Conservation (phyloP, 2,329 filamentous ascomycete species). For the Thelonectria olida region DNA sequence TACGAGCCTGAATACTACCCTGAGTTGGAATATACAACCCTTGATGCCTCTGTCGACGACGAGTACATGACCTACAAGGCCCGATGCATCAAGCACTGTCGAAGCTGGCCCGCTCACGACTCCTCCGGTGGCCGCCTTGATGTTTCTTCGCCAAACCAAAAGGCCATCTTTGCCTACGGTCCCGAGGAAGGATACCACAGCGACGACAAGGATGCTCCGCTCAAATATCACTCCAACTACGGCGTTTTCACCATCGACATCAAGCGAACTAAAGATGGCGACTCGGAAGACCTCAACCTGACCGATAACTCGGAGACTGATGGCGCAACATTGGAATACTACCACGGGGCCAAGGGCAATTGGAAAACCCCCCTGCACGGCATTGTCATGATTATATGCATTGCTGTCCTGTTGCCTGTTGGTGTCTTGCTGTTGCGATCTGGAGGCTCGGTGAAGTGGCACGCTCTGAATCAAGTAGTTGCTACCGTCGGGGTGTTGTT, state of each 20-base stretch:
- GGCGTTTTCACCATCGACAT: slow-evolving; percentile 67
- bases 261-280: slow-evolving; percentile 56
- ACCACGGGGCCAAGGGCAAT: slow-evolving; percentile 46
- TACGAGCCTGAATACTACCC: slow-evolving; percentile 61
- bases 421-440: slow-evolving; percentile 64
- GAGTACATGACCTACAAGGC: slow-evolving; percentile 60
- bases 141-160: slow-evolving; percentile 55
- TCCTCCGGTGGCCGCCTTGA: slow-evolving; percentile 56
- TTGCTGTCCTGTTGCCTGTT: slow-evolving; percentile 64
- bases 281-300: slow-evolving; percentile 52
- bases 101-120: slow-evolving; percentile 54
- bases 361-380: slow-evolving; percentile 55
- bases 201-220: slow-evolving; percentile 52
- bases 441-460: slow-evolving; percentile 61
- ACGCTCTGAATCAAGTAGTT: slow-evolving; percentile 62
- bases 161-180: slow-evolving; percentile 66
- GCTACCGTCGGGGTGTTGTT: slow-evolving; percentile 58
- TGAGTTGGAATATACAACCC: slow-evolving; percentile 53
- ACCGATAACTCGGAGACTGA: slow-evolving; percentile 44
- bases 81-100: slow-evolving; percentile 60
- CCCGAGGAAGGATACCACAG: slow-evolving; percentile 54
- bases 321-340: slow-evolving; percentile 47
- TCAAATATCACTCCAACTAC: slow-evolving; percentile 63
- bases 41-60: slow-evolving; percentile 59
- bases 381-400: slow-evolving; percentile 63